These are phyloP conservation scores for Blastomyces percursus DNA, from an alignment of 2,329 filamentous ascomycete genomes.

Conservation along the genomic window DNA sequence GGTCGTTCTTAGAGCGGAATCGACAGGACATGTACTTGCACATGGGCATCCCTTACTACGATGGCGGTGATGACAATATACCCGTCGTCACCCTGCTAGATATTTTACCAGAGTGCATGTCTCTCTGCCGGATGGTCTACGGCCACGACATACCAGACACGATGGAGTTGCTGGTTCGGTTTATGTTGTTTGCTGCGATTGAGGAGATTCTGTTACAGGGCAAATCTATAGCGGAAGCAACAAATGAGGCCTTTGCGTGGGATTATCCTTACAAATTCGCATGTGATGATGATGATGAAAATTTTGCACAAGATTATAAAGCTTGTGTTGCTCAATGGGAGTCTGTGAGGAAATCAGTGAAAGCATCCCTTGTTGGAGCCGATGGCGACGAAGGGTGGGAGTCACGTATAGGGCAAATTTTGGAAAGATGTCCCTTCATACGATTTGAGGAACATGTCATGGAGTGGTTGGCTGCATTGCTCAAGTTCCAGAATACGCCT, in stretches of 20 bases:
- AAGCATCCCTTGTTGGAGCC: slow-evolving; percentile 12
- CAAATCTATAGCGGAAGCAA: slow-evolving; percentile 24
- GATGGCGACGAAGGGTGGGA: slow-evolving; percentile 10
- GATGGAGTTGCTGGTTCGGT: slow-evolving; percentile 37
- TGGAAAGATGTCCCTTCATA: slow-evolving; percentile 21
- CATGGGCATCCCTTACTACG: slow-evolving; percentile 20
- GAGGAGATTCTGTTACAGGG: slow-evolving; percentile 39
- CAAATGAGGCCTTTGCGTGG: slow-evolving; percentile 39
- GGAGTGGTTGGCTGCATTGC: slow-evolving; percentile 34
- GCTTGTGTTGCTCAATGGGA: background rate
- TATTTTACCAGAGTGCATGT: slow-evolving; percentile 40
- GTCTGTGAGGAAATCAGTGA: slow-evolving; percentile 7
- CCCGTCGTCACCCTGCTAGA: slow-evolving; percentile 28
- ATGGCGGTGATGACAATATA: slow-evolving; percentile 12
- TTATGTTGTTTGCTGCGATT: slow-evolving; percentile 41
- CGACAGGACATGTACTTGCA: slow-evolving; percentile 20
- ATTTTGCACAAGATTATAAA: background rate
- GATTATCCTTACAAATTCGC: slow-evolving; percentile 21
- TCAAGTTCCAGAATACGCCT: slow-evolving; percentile 35
- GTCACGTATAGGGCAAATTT: slow-evolving; percentile 21
- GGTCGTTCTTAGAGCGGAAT: slow-evolving; percentile 16
- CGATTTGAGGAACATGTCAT: slow-evolving; percentile 33
- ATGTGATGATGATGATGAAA: background rate
- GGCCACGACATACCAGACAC: slow-evolving; percentile 19
- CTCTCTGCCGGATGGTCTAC: slow-evolving; percentile 34